Conservation (phyloP, 2,329 filamentous ascomycete species). For the Aspergillus proliferans region DNA sequence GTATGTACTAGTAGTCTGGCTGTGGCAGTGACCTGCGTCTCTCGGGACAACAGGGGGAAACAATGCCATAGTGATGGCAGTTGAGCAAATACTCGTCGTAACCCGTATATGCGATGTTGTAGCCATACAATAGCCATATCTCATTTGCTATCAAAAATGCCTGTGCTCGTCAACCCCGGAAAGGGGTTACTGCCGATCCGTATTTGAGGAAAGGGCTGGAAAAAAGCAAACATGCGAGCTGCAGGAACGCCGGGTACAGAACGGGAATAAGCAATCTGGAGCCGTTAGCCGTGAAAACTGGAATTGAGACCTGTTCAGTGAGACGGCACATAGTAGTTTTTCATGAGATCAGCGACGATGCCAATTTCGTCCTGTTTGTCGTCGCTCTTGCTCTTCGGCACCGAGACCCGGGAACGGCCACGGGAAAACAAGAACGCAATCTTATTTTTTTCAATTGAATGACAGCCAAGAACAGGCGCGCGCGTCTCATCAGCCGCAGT, state of each 20-base stretch:
- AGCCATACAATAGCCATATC: background rate
- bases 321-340: slow-evolving; percentile 11
- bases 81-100: background rate
- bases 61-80: background rate
- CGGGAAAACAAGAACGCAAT: background rate
- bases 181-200: slow-evolving; percentile 2
- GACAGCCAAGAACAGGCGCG: slow-evolving; percentile 1
- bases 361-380: slow-evolving; percentile 5
- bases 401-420: no score
- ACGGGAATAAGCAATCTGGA: background rate
- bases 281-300: background rate
- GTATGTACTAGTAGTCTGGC: no score
- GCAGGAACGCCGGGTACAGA: background rate
- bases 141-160: background rate
- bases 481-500: background rate
- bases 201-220: background rate
- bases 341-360: slow-evolving; percentile 15
- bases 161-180: background rate
- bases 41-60: no score
- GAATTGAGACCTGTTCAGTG: background rate
- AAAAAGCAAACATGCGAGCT: slow-evolving; percentile 2
- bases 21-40: no score
- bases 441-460: background rate
- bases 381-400: background rate
- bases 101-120: background rate